Evolutionary conservation across 139 green algal species (phyloP).

Genomic region (Chlamydomonas incerta): DNA sequence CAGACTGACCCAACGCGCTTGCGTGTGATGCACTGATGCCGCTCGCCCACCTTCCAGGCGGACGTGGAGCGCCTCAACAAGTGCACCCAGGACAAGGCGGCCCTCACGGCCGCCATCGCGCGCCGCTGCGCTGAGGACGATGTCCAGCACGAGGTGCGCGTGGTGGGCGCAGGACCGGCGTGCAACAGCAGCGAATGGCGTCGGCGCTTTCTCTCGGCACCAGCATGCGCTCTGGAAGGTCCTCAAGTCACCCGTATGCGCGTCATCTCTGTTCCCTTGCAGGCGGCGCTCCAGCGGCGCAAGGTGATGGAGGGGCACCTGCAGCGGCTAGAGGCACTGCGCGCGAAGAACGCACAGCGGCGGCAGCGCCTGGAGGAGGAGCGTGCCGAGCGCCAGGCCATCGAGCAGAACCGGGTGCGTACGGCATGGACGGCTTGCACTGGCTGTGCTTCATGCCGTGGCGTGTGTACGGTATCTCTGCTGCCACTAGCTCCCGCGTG

Average conservation of each 20-base stretch:
- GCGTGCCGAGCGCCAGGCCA: background rate
- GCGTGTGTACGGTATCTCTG: no score
- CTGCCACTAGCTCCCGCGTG: no score
- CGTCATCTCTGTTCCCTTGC: no score
- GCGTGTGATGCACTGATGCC: no score
- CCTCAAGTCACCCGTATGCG: no score
- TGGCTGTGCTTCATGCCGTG: no score
- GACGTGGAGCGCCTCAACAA: background rate
- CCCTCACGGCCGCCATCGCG: background rate
- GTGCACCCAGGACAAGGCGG: background rate
- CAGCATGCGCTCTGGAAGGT: no score
- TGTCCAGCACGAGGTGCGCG: background rate
- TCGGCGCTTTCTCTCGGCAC: no score
- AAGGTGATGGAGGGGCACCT: background rate
- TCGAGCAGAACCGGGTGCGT: slow-evolving; percentile 5
- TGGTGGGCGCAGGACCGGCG: no score
- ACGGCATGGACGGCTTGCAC: background rate
- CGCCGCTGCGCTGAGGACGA: slow-evolving; percentile 21
- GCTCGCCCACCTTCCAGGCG: background rate
- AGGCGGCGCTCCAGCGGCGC: background rate
- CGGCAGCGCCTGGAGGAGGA: slow-evolving; percentile 3
- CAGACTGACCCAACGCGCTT: no score
- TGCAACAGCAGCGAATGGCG: no score
- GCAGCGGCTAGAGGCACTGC: slow-evolving; percentile 47
- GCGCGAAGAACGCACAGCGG: slow-evolving; percentile 42